These are phyloP conservation scores for Theobroma grandiflorum DNA, from an alignment of 441 rosid genomes.

Conservation along the genomic window DNA sequence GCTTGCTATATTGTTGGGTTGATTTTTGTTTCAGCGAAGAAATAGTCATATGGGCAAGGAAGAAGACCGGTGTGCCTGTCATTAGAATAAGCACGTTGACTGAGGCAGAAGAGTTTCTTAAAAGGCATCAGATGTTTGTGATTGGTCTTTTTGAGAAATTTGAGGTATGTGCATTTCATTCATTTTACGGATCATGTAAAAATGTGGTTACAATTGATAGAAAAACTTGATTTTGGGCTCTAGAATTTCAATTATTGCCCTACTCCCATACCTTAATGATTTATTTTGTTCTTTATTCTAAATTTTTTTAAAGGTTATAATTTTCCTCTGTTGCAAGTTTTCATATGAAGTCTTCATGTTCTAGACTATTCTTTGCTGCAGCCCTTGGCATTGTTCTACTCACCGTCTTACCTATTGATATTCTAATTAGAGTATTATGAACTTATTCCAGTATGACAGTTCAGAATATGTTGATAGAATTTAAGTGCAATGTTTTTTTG, in stretches of 20 bases:
- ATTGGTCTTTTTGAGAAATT: conserved; percentile 72
- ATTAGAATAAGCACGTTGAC: conserved; percentile 52
- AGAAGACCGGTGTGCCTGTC: conserved; percentile 78
- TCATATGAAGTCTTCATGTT: background rate
- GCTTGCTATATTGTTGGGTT: conserved; percentile 18
- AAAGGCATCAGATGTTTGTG: conserved; percentile 60
- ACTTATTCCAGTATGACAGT: background rate
- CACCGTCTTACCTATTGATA: background rate
- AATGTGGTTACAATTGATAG: background rate
- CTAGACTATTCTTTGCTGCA: background rate
- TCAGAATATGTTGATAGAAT: background rate
- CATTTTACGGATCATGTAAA: background rate
- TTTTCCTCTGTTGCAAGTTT: background rate
- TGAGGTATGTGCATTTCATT: conserved; percentile 54
- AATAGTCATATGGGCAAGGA: conserved; percentile 83
- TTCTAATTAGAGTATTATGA: background rate
- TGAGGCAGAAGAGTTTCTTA: conserved; percentile 68
- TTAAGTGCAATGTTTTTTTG: background rate
- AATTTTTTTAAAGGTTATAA: background rate
- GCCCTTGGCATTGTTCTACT: background rate
- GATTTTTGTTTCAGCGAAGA: conserved; percentile 61
- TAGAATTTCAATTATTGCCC: background rate
- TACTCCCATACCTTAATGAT: background rate
- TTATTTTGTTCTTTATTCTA: background rate
- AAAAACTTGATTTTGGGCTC: conserved; percentile 17